Base-by-base conservation (phyloP, 257 asterid species). In the Mitragyna speciosa region DNA sequence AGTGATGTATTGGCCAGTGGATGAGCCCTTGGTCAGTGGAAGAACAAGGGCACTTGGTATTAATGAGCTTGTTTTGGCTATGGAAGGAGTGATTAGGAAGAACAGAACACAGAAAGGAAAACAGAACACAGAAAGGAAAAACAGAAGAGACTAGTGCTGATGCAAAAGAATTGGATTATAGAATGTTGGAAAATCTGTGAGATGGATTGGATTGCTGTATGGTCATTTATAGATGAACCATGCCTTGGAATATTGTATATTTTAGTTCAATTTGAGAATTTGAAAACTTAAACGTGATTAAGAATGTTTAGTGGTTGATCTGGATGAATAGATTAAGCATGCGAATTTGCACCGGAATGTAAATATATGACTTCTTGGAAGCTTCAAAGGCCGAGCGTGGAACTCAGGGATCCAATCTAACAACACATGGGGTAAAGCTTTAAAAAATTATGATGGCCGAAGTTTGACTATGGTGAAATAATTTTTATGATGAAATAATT, bases 1-100 rank as follows among this genome's bases (percentile, higher is more conserved):
- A 10, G 84, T 72, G 43, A 73, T 51, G 81, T 85, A 85, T 66
- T 85, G 86, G 9, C 72, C 79, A 17, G 86, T 85, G 12, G 86
- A 24, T 5, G 86, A 67, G 73, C 82, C 86, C 36, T 82, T 82
- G 33, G 72, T 70, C 12, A 85, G 72, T 11, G 80, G 74, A 52
- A 85, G 80, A 17, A 85, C 33, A 20, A 85, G 77, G 24, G 82
- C 80, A 8, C 47, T 48, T 3, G 87, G 82, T 70, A 58, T 68
- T 22, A 66, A 56, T 20, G 86, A 70, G 22, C 3, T 75, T 58
- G 28, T 75, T 82, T 79, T 68, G 64, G 82, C 77, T 63, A 49
- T 26, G 61, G 80, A 79, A 7, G 76, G 19, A 30, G 81, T 79
- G 58, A 83, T 15, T 22, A 76, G 22, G 77, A 61, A 70, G 24